These are phyloP conservation scores for Mycena belliarum DNA, from an alignment of 768 basidiomycete genomes.

Conservation along the genomic window DNA sequence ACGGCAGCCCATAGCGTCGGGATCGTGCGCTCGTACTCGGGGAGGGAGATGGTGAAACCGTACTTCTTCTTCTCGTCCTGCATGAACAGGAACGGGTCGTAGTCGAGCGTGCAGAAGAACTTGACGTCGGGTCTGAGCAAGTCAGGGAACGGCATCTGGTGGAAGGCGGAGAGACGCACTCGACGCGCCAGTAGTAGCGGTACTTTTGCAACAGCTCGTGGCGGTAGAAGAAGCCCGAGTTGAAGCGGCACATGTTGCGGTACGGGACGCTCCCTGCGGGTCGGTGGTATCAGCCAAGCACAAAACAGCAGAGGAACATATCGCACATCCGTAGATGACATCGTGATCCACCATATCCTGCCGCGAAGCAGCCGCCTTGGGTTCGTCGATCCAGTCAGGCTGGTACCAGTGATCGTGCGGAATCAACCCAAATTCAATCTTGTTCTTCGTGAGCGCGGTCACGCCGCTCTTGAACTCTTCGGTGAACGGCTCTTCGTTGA, in stretches of 20 bases:
- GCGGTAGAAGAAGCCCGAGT: conserved; percentile 49
- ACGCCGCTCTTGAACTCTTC: conserved; percentile 69
- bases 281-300: neutral
- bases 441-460: conserved; percentile 26
- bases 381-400: conserved; percentile 78
- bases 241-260: conserved; percentile 24
- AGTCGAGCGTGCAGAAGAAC: conserved; percentile 55
- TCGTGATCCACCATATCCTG: conserved; percentile 58
- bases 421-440: conserved; percentile 61
- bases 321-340: conserved; percentile 50
- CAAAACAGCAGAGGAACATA: conserved; percentile 25
- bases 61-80: conserved; percentile 55
- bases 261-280: conserved; percentile 8
- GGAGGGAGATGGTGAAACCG: conserved; percentile 56
- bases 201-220: conserved; percentile 53
- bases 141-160: too few relatives aligned
- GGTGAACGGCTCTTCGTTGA: conserved; percentile 83
- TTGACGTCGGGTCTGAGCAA: conserved; percentile 52
- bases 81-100: conserved; percentile 60
- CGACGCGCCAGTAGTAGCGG: conserved; percentile 65
- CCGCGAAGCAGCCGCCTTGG: conserved; percentile 54
- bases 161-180: conserved; percentile 34
- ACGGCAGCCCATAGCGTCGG: conserved; percentile 59
- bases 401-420: conserved; percentile 74
- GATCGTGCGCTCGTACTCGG: conserved; percentile 60